Conservation (phyloP, 805 yeast species). For the Nakazawaea anatomiae region DNA sequence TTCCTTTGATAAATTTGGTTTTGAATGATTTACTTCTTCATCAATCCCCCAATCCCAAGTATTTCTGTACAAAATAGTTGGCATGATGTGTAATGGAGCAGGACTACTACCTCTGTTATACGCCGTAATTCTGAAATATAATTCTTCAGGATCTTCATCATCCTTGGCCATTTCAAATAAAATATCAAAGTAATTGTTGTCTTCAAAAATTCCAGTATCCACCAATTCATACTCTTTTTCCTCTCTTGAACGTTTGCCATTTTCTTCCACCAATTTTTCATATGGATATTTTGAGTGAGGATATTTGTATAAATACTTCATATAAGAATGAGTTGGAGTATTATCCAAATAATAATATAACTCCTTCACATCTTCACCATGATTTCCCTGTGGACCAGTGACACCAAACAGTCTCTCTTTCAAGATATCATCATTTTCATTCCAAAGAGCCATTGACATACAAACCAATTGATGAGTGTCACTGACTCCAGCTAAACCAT, state of each 20-base stretch:
- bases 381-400: slow-evolving; percentile 91
- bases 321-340: slow-evolving; percentile 88
- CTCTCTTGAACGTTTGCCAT: slow-evolving; percentile 54
- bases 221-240: slow-evolving; percentile 77
- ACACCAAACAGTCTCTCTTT: slow-evolving; percentile 86
- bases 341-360: slow-evolving; percentile 81
- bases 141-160: slow-evolving; percentile 72
- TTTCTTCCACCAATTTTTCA: slow-evolving; percentile 62
- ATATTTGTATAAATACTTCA: slow-evolving; percentile 87
- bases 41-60: slow-evolving; percentile 89
- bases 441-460: slow-evolving; percentile 84
- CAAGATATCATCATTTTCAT: slow-evolving; percentile 76
- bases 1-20: slow-evolving; percentile 41
- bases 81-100: slow-evolving; percentile 85
- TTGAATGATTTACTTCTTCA: slow-evolving; percentile 36
- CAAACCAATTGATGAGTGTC: slow-evolving; percentile 78
- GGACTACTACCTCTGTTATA: slow-evolving; percentile 76
- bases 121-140: slow-evolving; percentile 81
- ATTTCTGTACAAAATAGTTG: slow-evolving; percentile 80
- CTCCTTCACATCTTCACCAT: slow-evolving; percentile 93
- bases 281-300: slow-evolving; percentile 87
- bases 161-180: slow-evolving; percentile 88
- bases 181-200: slow-evolving; percentile 78
- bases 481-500: slow-evolving; percentile 85
- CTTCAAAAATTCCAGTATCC: slow-evolving; percentile 73